Base-by-base conservation (phyloP, 2,329 filamentous ascomycete genomes). In the Zopfia rhizophila region DNA sequence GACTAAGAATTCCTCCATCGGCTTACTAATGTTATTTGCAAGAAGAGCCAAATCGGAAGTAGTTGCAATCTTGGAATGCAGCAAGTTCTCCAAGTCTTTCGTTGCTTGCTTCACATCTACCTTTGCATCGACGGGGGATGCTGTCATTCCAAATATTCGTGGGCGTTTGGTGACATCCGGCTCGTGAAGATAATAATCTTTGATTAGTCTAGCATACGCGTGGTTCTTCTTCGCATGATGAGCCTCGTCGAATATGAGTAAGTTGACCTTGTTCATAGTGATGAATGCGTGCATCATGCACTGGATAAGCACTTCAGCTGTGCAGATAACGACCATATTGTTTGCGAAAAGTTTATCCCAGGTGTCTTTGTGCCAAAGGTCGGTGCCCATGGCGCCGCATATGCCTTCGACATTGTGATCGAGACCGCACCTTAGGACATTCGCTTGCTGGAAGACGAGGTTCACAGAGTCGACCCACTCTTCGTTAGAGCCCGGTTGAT, bases 191-290 rank as follows among this genome's bases (percentile, higher is more conserved):
- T 97, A 97, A 58, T 90, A 91, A 47, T 96, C 88, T 60, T 89
- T 91, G 72, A 99, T 90, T 47, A 99, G 94, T 19, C 80, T 82
- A 14, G 93, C 90, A 65, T 96, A 99, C 0, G 90, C 82, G 62
- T 99, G 94, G 38, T 91, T 89, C 68, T 93, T 95, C 73, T 99
- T 99, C 0, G 93, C 86, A 64, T 97, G 94, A 62, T 99, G 94
- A 5, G 92, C 94, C 72, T 99, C 94, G 62, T 99, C 94, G 56
- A 99, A 96, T 48, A 97, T 86, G 25, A 99, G 78, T 1, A 99
- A 81, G 62, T 93, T 97, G 69, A 97, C 91, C 58, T 89, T 84
- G 13, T 83, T 76, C 75, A 99, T 96, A 7, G 72, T 82, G 48
- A 97, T 82, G 70, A 91, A 95, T 0, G 88, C 87, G 60, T 88